Base-by-base conservation (phyloP, 1,284 basidiomycete genomes). In the Cystobasidium sp. region DNA sequence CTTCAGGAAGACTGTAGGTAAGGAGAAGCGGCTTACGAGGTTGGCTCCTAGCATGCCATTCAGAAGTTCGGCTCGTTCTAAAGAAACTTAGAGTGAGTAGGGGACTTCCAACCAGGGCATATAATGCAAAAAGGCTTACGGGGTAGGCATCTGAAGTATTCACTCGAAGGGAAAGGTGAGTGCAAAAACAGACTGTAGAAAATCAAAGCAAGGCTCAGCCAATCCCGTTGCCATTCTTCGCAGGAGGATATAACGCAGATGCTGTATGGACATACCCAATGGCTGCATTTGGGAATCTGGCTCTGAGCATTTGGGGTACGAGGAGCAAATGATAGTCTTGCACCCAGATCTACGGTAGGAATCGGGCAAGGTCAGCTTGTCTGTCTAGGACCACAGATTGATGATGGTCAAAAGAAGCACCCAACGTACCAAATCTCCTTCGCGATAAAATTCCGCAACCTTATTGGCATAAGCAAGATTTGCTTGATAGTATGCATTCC, bases 11-110 rank as follows among this genome's bases (percentile, higher is more conserved):
- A 5, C 1, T 90, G 9, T 16, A 16, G 20, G 18, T 37, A 97
- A 97, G 83, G 93, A 94, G 47, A 97, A n/a, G 52, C 89, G 43
- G 53, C 64, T 37, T 39, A 53, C 64, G 51, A 98, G 87, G 84
- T 97, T 96, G 67, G 96, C 94, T 53, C 95, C 95, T 59, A 99
- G 90, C 93, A 99, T 98, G 56, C 96, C 97, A 78, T 98, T 94
- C 47, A 99, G 86, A 75, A 99, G 92, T 83, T 97, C 94, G 79
- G 91, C 91, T 65, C 96, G 88, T 74, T 89, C 88, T 88, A 31
- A 6, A 47, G 24, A 51, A 8, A 14, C 77, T 37, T 68, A 74
- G 68, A 52, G 46, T n/a, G 18, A n/a, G 16, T 10, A 53, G 66
- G 66, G 77, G 4, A 6, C 49, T 39, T 20, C 16, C 37, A 22